Evolutionary conservation across 2,329 filamentous ascomycete species (phyloP).

Genomic region (Lachnellula occidentalis): DNA sequence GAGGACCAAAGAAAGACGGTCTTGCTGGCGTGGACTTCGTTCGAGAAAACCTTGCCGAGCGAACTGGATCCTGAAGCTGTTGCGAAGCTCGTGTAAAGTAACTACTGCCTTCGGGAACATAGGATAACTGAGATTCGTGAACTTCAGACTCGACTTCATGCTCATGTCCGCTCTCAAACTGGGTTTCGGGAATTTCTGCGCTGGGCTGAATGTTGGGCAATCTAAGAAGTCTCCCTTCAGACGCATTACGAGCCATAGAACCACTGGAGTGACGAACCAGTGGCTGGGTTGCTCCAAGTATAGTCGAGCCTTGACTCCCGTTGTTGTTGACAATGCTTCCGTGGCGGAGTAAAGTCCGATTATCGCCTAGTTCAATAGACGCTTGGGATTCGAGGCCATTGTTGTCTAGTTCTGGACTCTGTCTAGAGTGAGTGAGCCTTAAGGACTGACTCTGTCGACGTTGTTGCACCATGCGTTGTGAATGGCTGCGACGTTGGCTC

Average conservation of each 20-base stretch:
- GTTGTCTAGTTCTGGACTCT: neutral
- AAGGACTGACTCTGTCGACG: neutral
- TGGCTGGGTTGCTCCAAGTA: neutral
- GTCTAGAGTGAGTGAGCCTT: neutral
- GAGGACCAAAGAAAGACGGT: neutral
- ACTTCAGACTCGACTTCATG: neutral
- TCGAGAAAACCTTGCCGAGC: neutral
- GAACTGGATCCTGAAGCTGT: neutral
- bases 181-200: neutral
- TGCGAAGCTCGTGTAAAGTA: slow-evolving; percentile 7
- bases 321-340: neutral
- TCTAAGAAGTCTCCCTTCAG: neutral
- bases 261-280: neutral
- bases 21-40: slow-evolving; percentile 1
- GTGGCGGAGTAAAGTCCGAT: neutral
- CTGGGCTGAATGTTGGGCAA: neutral
- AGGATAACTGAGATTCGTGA: neutral
- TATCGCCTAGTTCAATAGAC: neutral
- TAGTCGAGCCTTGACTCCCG: neutral
- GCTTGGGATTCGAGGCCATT: neutral
- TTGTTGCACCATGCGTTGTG: neutral
- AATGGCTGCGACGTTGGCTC: neutral
- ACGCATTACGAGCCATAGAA: neutral
- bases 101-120: neutral
- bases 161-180: neutral